phyloP scores from a whole-genome alignment of 805 yeast genomes.

The Candida nemodendra region DNA sequence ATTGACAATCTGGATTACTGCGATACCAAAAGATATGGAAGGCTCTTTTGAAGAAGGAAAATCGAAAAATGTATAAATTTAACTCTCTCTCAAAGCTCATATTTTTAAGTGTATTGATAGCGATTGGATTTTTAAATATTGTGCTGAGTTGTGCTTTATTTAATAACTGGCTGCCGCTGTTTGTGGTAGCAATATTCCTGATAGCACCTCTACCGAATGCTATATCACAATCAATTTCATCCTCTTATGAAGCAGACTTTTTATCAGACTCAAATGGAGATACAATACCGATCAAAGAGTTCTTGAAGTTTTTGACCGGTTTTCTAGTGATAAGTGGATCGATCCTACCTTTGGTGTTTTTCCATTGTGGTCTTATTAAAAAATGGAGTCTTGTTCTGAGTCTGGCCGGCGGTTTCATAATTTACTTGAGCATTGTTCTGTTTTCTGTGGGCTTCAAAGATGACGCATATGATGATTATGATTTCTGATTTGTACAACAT shows the following conservation, averaged over 20 bases:
- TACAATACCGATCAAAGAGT: constrained; percentile 25
- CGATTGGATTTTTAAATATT: constrained; percentile 86
- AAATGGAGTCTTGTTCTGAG: constrained; percentile 53
- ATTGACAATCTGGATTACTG: no score
- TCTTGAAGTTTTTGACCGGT: constrained; percentile 33
- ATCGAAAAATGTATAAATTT: constrained; percentile 17
- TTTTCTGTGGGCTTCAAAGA: constrained; percentile 76
- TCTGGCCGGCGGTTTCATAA: constrained; percentile 76
- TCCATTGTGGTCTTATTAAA: constrained; percentile 29
- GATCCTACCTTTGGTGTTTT: constrained; percentile 32
- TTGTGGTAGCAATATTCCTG: constrained; percentile 45
- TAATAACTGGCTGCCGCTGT: constrained; percentile 87
- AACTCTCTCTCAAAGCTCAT: constrained; percentile 75
- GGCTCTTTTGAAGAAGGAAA: no score
- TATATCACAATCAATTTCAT: constrained; percentile 23
- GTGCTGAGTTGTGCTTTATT: constrained; percentile 83
- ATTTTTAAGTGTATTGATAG: constrained; percentile 69
- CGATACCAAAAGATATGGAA: no score
- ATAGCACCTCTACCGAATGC: constrained; percentile 38
- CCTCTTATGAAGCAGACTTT: constrained; percentile 31
- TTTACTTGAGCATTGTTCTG: constrained; percentile 77
- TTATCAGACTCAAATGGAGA: constrained; percentile 25
- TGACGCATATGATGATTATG: constrained; percentile 41
- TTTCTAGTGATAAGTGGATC: constrained; percentile 34
- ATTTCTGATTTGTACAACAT: no score